Evolutionary conservation across 2,329 filamentous ascomycete genomes (phyloP).

Genomic region (Fusarium protoensiforme): DNA sequence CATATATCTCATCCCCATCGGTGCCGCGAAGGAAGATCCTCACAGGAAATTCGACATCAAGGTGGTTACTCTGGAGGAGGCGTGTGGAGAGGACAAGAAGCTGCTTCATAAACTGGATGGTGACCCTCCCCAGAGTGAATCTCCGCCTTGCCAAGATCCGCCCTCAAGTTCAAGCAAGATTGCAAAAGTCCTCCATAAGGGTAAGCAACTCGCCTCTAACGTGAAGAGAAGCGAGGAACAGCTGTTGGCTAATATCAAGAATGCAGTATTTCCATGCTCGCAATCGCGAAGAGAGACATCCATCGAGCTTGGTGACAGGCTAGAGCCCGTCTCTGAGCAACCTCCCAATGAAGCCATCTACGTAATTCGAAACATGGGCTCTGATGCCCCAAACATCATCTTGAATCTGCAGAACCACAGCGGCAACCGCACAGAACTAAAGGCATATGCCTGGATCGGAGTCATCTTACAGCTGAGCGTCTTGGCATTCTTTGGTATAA

Average conservation of each 20-base stretch:
- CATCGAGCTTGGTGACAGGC: neutral
- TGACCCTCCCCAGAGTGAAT: neutral
- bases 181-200: neutral
- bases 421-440: neutral
- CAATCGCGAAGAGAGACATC: neutral
- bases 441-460: neutral
- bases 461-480: neutral
- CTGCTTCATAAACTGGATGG: neutral
- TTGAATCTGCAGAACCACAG: neutral
- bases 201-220: neutral
- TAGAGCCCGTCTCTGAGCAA: neutral
- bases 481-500: neutral
- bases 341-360: neutral
- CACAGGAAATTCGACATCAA: neutral
- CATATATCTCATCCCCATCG: neutral
- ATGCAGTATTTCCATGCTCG: neutral
- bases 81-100: neutral
- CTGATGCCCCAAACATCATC: neutral
- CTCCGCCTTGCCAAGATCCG: neutral
- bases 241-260: neutral
- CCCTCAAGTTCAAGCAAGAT: neutral
- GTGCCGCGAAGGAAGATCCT: fast-evolving
- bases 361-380: neutral
- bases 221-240: neutral
- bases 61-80: fast-evolving